Evolutionary conservation across 306 rosid species (phyloP).

Genomic region (Cicer pinnatifidum): DNA sequence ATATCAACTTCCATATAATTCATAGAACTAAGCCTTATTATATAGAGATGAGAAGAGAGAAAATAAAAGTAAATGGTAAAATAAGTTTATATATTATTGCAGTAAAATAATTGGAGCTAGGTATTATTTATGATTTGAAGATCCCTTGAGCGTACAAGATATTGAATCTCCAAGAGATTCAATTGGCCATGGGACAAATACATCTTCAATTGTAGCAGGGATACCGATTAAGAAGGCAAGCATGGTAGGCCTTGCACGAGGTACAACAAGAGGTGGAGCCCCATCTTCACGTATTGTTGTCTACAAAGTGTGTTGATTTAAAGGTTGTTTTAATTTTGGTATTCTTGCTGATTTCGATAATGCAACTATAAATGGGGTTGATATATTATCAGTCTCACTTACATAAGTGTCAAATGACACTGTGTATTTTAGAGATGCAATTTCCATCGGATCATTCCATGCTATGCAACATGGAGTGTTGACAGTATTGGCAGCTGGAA

Average conservation of each 20-base stretch:
- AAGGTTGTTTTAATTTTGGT: slow-evolving; percentile 43
- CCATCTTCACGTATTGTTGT: slow-evolving; percentile 60
- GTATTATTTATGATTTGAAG: background rate
- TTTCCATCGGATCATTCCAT: slow-evolving; percentile 57
- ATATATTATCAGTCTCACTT: slow-evolving; percentile 54
- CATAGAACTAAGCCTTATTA: too few relatives aligned
- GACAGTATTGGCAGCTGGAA: slow-evolving; percentile 50
- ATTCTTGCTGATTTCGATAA: slow-evolving; percentile 62
- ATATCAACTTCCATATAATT: background rate
- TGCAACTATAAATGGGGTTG: slow-evolving; percentile 67
- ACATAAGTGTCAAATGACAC: background rate
- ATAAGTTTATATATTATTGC: background rate
- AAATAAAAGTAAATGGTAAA: background rate
- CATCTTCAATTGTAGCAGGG: slow-evolving; percentile 62
- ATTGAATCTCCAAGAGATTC: slow-evolving; percentile 46
- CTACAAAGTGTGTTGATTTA: slow-evolving; percentile 57
- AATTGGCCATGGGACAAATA: slow-evolving; percentile 59
- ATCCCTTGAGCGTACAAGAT: background rate
- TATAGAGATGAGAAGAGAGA: background rate
- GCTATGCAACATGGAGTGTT: slow-evolving; percentile 55
- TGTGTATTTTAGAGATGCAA: slow-evolving; percentile 36
- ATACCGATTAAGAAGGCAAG: slow-evolving; percentile 45
- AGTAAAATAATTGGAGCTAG: background rate
- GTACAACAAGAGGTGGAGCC: slow-evolving; percentile 62
- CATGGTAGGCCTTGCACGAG: slow-evolving; percentile 48